Evolutionary conservation across 2,329 filamentous ascomycete species (phyloP).

Genomic region (Ophiostoma pallidulum): DNA sequence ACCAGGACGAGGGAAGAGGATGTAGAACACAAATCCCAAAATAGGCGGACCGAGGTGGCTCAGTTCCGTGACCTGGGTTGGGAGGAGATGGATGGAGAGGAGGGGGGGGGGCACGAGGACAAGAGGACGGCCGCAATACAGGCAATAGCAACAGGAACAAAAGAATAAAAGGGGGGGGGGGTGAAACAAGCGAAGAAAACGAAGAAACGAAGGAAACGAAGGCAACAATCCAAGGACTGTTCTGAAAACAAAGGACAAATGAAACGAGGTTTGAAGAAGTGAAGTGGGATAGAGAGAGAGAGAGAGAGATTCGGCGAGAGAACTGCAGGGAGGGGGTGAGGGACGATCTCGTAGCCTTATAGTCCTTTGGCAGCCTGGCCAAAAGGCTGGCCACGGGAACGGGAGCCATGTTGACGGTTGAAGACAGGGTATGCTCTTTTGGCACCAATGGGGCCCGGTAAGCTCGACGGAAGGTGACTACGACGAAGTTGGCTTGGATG

Average conservation of each 20-base stretch:
- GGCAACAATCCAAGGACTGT: constrained; percentile 13
- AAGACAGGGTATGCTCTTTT: constrained; percentile 15
- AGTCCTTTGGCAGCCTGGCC: constrained; percentile 31
- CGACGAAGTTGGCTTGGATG: constrained; percentile 14
- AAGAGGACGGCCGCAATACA: neutral
- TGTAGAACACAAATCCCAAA: neutral
- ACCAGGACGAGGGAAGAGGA: constrained; percentile 1
- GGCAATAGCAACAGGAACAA: neutral
- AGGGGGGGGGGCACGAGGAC: constrained; percentile 1
- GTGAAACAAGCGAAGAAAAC: neutral
- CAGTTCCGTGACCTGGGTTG: constrained; percentile 9
- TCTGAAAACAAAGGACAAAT: constrained; percentile 18
- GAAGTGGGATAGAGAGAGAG: constrained; percentile 18
- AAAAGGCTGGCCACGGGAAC: constrained; percentile 22
- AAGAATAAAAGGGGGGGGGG: neutral
- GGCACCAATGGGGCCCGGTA: constrained; percentile 9
- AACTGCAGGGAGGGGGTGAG: constrained; percentile 18
- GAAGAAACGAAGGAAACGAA: constrained; percentile 9
- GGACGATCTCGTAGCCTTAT: constrained; percentile 48
- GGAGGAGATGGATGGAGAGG: neutral
- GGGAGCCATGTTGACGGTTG: constrained; percentile 18
- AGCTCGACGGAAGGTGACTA: constrained; percentile 15
- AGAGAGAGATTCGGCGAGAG: constrained; percentile 19
- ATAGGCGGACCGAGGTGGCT: constrained; percentile 8
- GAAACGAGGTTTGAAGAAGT: constrained; percentile 23